A percentile compares a stretch with the other conserved stretches of the same genome.
These are phyloP conservation scores for Rhododendron simsii DNA, from an alignment of 148 eudicot genomes.

Conservation along the genomic window DNA sequence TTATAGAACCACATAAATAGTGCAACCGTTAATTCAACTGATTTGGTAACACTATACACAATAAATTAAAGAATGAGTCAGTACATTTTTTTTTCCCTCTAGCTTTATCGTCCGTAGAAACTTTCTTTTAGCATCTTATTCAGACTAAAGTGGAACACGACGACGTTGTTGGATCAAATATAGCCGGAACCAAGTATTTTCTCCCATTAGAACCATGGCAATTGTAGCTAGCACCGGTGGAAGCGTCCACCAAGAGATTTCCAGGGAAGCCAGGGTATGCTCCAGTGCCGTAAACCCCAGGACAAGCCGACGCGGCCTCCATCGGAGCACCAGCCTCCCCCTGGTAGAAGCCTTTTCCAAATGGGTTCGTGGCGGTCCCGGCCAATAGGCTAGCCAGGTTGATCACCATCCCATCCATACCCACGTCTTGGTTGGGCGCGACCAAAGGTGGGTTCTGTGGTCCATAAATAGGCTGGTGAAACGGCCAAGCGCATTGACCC, in stretches of 20 bases:
- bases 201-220: slow-evolving; percentile 13
- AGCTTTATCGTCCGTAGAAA: background rate
- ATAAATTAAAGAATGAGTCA: background rate
- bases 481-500: slow-evolving; percentile 18
- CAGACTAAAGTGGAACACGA: slow-evolving; percentile 7
- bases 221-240: slow-evolving; percentile 23
- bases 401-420: slow-evolving; percentile 19
- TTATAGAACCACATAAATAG: background rate
- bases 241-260: slow-evolving; percentile 14
- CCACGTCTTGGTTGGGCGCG: slow-evolving; percentile 22
- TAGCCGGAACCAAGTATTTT: slow-evolving; percentile 21
- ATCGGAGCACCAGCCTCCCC: slow-evolving; percentile 14
- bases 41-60: background rate
- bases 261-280: slow-evolving; percentile 24
- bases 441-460: slow-evolving; percentile 12
- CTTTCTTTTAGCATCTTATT: background rate
- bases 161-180: slow-evolving; percentile 15
- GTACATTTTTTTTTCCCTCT: background rate
- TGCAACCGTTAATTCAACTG: background rate
- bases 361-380: slow-evolving; percentile 11
- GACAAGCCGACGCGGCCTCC: slow-evolving; percentile 23
- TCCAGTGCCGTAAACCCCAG: slow-evolving; percentile 8
- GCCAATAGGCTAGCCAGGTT: slow-evolving; percentile 18
- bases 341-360: slow-evolving; percentile 18
- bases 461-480: slow-evolving; percentile 19